phyloP scores from a whole-genome alignment of 805 yeast species.

The Lipomyces orientalis region DNA sequence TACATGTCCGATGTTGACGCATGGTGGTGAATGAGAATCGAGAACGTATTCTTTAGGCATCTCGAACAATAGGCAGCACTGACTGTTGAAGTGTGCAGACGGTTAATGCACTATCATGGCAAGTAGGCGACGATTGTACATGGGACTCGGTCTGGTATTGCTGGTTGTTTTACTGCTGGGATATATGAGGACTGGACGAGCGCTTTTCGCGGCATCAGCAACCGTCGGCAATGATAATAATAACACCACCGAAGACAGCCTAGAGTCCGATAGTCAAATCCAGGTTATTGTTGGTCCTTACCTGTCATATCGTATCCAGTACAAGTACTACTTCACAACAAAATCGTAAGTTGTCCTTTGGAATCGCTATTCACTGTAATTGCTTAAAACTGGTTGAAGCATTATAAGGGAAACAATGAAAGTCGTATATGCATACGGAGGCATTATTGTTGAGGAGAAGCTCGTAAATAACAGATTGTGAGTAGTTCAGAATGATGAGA shows the following conservation, averaged over 20 bases:
- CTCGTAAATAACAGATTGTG: neutral
- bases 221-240: neutral
- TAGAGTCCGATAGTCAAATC: neutral
- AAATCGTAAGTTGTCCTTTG: neutral
- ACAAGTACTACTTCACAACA: neutral
- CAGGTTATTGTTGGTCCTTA: neutral
- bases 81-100: neutral
- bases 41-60: neutral
- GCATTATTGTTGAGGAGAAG: neutral
- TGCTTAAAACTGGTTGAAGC: neutral
- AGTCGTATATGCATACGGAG: neutral
- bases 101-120: neutral
- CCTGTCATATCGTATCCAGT: constrained; percentile 1
- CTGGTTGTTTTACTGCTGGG: neutral
- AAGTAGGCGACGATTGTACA: neutral
- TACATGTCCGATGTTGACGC: neutral
- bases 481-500: neutral
- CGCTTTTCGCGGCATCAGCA: neutral
- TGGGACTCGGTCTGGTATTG: neutral
- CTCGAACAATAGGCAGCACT: neutral
- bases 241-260: neutral
- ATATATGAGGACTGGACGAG: neutral
- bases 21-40: neutral
- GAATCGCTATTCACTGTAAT: neutral
- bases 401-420: neutral